These are phyloP conservation scores for Nicotiana knightiana DNA, from an alignment of 257 asterid species.

Conservation along the genomic window DNA sequence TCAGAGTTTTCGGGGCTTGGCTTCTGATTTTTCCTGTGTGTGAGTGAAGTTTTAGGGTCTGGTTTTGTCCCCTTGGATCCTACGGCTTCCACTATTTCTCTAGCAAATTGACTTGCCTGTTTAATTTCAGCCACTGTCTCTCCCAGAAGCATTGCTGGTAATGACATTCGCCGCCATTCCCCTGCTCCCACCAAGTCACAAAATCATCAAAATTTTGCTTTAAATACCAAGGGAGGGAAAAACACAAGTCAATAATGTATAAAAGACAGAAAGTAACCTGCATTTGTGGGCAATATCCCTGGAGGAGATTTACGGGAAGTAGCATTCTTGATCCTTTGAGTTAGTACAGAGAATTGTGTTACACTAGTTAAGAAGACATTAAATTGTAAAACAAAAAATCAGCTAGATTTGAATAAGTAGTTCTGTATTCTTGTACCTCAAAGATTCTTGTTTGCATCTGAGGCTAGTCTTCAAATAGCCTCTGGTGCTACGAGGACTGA, in stretches of 20 bases:
- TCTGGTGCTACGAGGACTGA: slow-evolving; percentile 63
- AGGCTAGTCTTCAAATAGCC: slow-evolving; percentile 44
- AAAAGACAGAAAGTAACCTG: slow-evolving; percentile 29
- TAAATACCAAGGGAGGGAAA: not conserved
- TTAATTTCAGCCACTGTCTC: slow-evolving; percentile 77
- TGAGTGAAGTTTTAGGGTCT: slow-evolving; percentile 67
- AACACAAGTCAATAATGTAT: not conserved
- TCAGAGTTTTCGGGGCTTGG: slow-evolving; percentile 35
- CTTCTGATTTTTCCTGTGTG: slow-evolving; percentile 29
- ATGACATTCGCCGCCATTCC: slow-evolving; percentile 73
- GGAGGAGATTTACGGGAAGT: slow-evolving; percentile 57
- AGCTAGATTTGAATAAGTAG: not conserved
- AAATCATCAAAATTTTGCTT: not conserved
- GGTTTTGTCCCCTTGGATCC: slow-evolving; percentile 26
- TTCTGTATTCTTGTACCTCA: slow-evolving; percentile 31
- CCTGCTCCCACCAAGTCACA: slow-evolving; percentile 23
- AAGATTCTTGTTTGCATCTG: slow-evolving; percentile 58
- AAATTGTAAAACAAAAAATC: not conserved
- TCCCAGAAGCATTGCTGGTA: slow-evolving; percentile 90
- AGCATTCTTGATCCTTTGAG: slow-evolving; percentile 49
- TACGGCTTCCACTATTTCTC: slow-evolving; percentile 47
- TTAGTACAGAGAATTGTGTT: not conserved
- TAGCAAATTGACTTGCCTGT: slow-evolving; percentile 69
- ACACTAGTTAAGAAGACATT: not conserved
- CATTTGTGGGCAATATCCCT: slow-evolving; percentile 53